Evolutionary conservation across 345 rosid genomes (phyloP), one percentile per base, ranked within the genome.

Genomic region (Euphorbia pulcherrima): DNA sequence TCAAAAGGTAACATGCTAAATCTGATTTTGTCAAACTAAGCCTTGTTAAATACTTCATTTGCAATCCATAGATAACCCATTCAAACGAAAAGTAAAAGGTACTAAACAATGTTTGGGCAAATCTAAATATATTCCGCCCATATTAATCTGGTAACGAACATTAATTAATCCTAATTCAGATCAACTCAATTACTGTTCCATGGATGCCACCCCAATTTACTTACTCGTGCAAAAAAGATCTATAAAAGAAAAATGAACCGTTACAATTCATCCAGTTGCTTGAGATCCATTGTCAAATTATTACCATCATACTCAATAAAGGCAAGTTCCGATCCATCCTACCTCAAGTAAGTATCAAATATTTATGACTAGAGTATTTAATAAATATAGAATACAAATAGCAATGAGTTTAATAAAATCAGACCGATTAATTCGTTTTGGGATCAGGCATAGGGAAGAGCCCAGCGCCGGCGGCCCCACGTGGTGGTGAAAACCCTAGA

Each of bases 361-460:
- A 13, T 29, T 58, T 48, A n/a, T 21, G 23, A 68, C 33, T 41
- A 27, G 24, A 37, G 35, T 53, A 29, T 1, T 30, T 30, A 57
- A 54, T 40, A 16, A 24, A 55, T 56, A 18, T 44, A 40, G n/a
- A 21, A 3, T 4, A 9, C 47, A 17, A 47, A 21, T 17, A n/a
- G 20, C 47, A 44, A 40, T n/a, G 37, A 29, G 46, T 33, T 18
- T 11, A 35, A 17, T 24, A 33, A 33, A 33, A 48, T 29, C 48
- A 52, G 71, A 66, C 67, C 74, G 29, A 60, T 83, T 79, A 92
- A 72, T 77, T 90, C 20, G 90, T 90, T 80, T 92, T 92, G 24
- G 92, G 95, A 75, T 90, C 98, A 6, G 98, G 92, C 92, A 92
- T 88, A 0, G 97, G 98, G 87, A 92, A 90, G 81, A 90, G 82